These are phyloP conservation scores for Plasmodium inui DNA, from an alignment of 169 alveolate genomes.

Conservation along the genomic window DNA sequence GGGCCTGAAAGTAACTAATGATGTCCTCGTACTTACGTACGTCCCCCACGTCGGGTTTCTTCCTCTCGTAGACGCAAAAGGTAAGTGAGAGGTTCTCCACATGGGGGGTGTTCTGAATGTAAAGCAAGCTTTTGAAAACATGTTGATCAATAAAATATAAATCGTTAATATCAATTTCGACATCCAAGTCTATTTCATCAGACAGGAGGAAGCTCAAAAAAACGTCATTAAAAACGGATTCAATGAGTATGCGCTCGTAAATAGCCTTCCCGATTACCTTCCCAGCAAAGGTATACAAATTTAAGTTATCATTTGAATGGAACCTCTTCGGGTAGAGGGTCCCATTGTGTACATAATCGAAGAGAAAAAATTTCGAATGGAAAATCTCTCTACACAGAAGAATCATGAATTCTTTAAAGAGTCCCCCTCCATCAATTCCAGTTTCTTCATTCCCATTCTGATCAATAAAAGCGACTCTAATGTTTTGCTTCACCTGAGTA, in stretches of 20 bases:
- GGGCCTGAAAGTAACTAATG: slow-evolving; percentile 15
- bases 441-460: slow-evolving; percentile 91
- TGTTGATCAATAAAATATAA: slow-evolving; percentile 77
- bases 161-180: slow-evolving; percentile 84
- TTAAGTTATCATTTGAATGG: slow-evolving; percentile 78
- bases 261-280: slow-evolving; percentile 93
- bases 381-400: slow-evolving; percentile 90
- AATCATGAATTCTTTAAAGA: slow-evolving; percentile 95
- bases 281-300: slow-evolving; percentile 86
- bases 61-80: slow-evolving; percentile 74
- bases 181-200: slow-evolving; percentile 76
- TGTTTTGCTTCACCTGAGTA: slow-evolving; percentile 79
- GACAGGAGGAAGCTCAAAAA: slow-evolving; percentile 90
- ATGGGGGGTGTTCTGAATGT: slow-evolving; percentile 77
- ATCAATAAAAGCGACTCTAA: slow-evolving; percentile 90
- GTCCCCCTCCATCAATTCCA: slow-evolving; percentile 99
- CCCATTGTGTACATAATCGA: slow-evolving; percentile 78
- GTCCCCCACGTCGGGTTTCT: slow-evolving; percentile 40
- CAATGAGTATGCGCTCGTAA: slow-evolving; percentile 92
- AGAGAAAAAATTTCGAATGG: slow-evolving; percentile 90
- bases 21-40: slow-evolving; percentile 12
- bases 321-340: slow-evolving; percentile 82
- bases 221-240: slow-evolving; percentile 91
- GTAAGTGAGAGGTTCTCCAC: slow-evolving; percentile 82
- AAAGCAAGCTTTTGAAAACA: slow-evolving; percentile 76